Base-by-base conservation (phyloP, 345 rosid genomes). In the Angophora floribunda region DNA sequence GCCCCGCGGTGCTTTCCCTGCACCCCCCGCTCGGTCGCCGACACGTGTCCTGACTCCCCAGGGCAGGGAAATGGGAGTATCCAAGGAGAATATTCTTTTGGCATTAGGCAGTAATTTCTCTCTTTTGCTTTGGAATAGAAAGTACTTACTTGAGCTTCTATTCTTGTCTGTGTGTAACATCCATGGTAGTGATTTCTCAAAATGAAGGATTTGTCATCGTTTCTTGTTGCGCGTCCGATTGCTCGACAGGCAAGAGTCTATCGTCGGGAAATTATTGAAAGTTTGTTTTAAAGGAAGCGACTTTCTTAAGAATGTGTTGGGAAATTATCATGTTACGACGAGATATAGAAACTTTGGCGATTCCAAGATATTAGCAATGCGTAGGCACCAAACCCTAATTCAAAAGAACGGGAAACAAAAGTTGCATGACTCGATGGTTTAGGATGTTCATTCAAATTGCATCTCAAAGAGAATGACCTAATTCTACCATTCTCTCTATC, bases 311-410 rank as follows among this genome's bases (percentile, higher is more conserved):
- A 75, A 17, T 67, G 9, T 63, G 19, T 0, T 59, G 2, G 75
- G 1, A 3, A 63, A 14, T 4, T 63, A 63, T n/a, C 32, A 3
- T 0, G 0, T 61, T 2, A 13, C 4, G 11, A 5, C 22, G 49
- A 36, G 49, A 8, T 19, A 3, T 13, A 36, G 6, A 4, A 75
- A 36, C 15, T 75, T 9, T 17, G 1, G 12, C 0, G 12, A 9
- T 17, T 19, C 22, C 4, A 6, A 9, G 36, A 36, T 5, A 11
- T 16, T 17, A 70, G 9, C 45, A 2, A 8, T 30, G 41, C 10
- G 9, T 1, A 1, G 2, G 15, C 79, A 67, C 22, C 44, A 16
- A 16, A 30, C 3, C 22, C 1, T 9, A 2, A 3, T 14, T 32
- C 22, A 16, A 32, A 67, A 67, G 3, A 67, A 67, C 2, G 2